Percentiles rank a stretch among this genome's conserved stretches.
Evolutionary conservation across 495 filamentous ascomycete species (phyloP).

Genomic region (Aspergillus sparsus): DNA sequence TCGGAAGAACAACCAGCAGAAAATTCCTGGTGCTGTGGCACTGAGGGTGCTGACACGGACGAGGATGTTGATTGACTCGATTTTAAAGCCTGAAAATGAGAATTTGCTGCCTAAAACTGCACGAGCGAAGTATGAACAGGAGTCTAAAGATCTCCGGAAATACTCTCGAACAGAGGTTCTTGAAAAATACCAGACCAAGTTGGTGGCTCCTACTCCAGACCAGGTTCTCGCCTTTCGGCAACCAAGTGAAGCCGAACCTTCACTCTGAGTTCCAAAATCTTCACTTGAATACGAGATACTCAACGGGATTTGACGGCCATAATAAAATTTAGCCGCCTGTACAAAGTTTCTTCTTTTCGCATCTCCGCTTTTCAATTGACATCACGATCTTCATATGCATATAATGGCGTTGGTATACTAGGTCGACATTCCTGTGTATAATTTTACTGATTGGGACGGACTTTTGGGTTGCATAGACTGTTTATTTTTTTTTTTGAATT

Average conservation of each 20-base stretch:
- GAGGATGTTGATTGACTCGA: conserved; percentile 34
- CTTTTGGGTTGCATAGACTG: neutral
- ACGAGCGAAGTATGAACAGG: conserved; percentile 25
- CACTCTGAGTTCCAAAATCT: neutral
- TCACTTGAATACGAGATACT: neutral
- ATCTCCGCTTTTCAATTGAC: conserved; percentile 1
- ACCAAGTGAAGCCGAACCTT: neutral
- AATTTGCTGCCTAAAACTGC: conserved; percentile 31
- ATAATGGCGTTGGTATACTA: conserved; percentile 25
- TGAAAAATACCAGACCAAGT: conserved; percentile 15
- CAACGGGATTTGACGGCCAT: neutral
- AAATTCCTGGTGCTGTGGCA: conserved; percentile 20
- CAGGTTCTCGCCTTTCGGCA: conserved; percentile 25
- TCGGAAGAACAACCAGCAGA: neutral
- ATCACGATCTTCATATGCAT: conserved; percentile 14
- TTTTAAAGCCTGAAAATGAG: conserved; percentile 30
- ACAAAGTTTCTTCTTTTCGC: neutral
- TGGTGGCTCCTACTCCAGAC: conserved; percentile 28
- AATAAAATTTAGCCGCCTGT: neutral
- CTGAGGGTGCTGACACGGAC: conserved; percentile 31
- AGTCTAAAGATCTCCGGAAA: conserved; percentile 32
- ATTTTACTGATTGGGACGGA: neutral
- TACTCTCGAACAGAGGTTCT: conserved; percentile 34
- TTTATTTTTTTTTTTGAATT: neutral
- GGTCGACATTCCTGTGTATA: conserved; percentile 13